phyloP scores from a whole-genome alignment of 1,284 basidiomycete species.

The Coriolopsis trogii region DNA sequence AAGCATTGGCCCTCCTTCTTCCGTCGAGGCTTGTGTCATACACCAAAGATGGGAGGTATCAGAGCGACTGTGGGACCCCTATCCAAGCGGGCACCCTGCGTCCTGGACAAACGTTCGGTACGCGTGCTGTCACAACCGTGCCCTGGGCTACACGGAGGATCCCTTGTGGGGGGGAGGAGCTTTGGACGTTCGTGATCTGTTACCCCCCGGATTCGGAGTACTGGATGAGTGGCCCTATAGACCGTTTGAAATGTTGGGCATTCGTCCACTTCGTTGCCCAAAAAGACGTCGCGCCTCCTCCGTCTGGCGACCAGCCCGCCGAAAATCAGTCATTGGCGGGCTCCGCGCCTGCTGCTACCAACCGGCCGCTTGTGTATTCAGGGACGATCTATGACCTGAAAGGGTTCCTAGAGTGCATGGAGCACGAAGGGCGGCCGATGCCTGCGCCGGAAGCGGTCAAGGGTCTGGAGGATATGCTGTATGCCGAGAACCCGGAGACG shows the following conservation, averaged over 20 bases:
- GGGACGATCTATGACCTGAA: not conserved
- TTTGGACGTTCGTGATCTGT: conserved; percentile 8
- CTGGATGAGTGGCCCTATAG: not conserved
- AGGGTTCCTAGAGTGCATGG: conserved; percentile 5
- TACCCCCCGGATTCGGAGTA: not conserved
- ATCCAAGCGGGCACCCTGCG: not conserved
- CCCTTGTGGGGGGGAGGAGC: not conserved
- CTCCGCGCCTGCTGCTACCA: too few relatives aligned
- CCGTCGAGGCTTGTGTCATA: not conserved
- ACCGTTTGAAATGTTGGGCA: not conserved
- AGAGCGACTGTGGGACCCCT: not conserved
- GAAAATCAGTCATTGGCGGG: too few relatives aligned
- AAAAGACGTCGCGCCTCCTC: not conserved
- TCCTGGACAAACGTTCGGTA: not conserved
- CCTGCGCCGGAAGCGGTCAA: not conserved
- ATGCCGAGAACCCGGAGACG: not conserved
- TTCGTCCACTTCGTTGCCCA: not conserved
- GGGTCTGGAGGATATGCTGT: not conserved
- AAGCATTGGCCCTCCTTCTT: conserved; percentile 1
- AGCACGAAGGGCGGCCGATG: conserved; percentile 5
- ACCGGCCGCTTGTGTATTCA: not conserved
- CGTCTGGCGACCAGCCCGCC: not conserved
- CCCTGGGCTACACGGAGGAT: not conserved
- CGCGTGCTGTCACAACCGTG: conserved; percentile 3
- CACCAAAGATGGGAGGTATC: not conserved